Conservation (phyloP, 1,284 basidiomycete genomes). For the Leccinum angustisporum region DNA sequence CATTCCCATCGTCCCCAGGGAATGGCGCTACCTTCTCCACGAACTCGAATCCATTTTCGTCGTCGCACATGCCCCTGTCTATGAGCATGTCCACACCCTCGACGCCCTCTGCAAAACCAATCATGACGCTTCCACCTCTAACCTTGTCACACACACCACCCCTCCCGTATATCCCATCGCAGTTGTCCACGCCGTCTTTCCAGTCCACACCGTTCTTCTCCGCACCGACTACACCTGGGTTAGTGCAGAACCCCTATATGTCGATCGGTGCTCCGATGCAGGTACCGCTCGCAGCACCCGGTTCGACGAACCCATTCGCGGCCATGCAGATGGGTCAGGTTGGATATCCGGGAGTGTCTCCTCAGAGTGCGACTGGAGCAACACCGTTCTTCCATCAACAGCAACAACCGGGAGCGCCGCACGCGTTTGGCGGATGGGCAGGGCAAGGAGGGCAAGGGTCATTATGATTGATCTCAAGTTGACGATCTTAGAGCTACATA, state of each 20-base stretch:
- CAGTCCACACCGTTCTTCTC: conserved; percentile 10
- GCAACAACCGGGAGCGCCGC: conserved; percentile 10
- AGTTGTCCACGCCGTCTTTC: conserved; percentile 4
- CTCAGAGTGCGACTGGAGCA: conserved; percentile 16
- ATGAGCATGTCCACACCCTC: conserved; percentile 15
- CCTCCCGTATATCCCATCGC: conserved; percentile 4
- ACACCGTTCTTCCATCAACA: conserved; percentile 14
- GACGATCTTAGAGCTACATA: neutral
- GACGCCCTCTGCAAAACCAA: conserved; percentile 6
- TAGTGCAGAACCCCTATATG: conserved; percentile 13
- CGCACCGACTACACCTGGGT: neutral
- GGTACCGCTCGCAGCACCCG: conserved; percentile 1
- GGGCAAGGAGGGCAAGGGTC: conserved; percentile 14
- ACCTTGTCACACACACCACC: conserved; percentile 10
- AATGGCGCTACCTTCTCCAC: conserved; percentile 8
- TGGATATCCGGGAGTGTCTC: conserved; percentile 4
- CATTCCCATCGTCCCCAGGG: neutral
- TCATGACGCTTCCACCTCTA: conserved; percentile 10
- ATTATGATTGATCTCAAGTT: conserved; percentile 11
- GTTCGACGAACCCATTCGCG: conserved; percentile 21
- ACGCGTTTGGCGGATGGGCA: conserved; percentile 19
- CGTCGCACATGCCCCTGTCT: neutral
- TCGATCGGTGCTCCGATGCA: conserved; percentile 3
- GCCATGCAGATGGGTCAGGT: conserved; percentile 17
- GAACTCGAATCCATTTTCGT: conserved; percentile 20